These are phyloP conservation scores for Tetragonia tetragonoides DNA, from an alignment of 148 eudicot species.

Conservation along the genomic window DNA sequence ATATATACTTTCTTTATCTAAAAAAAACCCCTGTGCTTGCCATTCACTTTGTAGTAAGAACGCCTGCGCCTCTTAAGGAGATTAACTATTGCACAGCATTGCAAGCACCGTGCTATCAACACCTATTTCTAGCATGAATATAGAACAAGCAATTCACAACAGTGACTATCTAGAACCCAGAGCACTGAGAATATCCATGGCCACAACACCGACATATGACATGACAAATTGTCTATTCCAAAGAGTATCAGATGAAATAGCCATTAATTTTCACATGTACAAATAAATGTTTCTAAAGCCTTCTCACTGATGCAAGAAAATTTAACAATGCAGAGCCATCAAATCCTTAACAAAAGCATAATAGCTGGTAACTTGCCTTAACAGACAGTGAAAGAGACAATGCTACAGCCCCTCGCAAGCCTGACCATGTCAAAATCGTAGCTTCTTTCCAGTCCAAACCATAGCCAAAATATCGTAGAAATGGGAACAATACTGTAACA, in stretches of 20 bases:
- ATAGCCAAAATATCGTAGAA: conserved; percentile 72
- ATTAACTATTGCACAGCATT: too few species aligned
- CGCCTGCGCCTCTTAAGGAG: too few species aligned
- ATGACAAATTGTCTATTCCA: background rate
- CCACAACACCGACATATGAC: background rate
- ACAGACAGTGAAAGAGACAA: conserved; percentile 88
- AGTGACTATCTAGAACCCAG: background rate
- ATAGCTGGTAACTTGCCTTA: conserved; percentile 51
- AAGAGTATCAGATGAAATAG: background rate
- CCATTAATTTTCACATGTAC: background rate
- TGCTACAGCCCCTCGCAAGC: conserved; percentile 93
- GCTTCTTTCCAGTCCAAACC: conserved; percentile 99
- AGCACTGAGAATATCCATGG: background rate
- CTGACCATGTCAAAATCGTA: conserved; percentile 77
- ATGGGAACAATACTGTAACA: conserved; percentile 71
- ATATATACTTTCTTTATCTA: too few species aligned
- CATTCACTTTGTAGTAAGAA: too few species aligned
- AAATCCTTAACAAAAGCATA: background rate
- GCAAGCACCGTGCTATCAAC: background rate
- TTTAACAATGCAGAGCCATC: background rate
- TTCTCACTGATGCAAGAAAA: background rate
- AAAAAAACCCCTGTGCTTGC: too few species aligned
- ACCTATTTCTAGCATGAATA: background rate
- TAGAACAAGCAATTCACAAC: background rate
- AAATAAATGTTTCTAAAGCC: background rate